phyloP scores from a whole-genome alignment of 371 early-diverging fungal species.

The Syncephalis plumigaleata region DNA sequence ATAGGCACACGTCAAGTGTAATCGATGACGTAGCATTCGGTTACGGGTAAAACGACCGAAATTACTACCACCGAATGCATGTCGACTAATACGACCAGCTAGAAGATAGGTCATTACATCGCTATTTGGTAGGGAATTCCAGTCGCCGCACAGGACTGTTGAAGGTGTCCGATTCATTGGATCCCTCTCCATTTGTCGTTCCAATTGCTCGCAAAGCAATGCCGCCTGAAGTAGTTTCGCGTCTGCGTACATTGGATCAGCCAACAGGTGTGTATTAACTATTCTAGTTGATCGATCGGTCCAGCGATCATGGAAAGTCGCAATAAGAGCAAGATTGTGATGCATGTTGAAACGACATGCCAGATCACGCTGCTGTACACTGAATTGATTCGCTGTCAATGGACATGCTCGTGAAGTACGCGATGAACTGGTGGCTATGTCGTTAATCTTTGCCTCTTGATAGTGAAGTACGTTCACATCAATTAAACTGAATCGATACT shows the following conservation, averaged over 20 bases:
- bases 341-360: constrained; percentile 84
- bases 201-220: constrained; percentile 42
- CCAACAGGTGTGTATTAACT: constrained; percentile 81
- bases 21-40: constrained; percentile 43
- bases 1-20: constrained; percentile 60
- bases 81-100: constrained; percentile 39
- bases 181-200: constrained; percentile 5
- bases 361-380: constrained; percentile 40
- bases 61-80: constrained; percentile 51
- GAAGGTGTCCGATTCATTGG: constrained; percentile 20
- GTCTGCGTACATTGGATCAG: constrained; percentile 81
- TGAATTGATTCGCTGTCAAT: too few species aligned
- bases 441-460: constrained; percentile 28
- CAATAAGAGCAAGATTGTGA: constrained; percentile 87
- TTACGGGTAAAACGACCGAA: constrained; percentile 73
- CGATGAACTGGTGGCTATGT: constrained; percentile 10
- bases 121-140: constrained; percentile 82
- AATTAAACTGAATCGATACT: constrained; percentile 45
- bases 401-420: constrained; percentile 20
- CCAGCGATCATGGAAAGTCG: constrained; percentile 58
- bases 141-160: constrained; percentile 83
- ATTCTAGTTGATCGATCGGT: constrained; percentile 52
- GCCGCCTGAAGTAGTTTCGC: constrained; percentile 94
- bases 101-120: constrained; percentile 78
- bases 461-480: constrained; percentile 71